These are phyloP conservation scores for Endocladia muricata DNA, from an alignment of 31 red algal genomes.

Conservation along the genomic window DNA sequence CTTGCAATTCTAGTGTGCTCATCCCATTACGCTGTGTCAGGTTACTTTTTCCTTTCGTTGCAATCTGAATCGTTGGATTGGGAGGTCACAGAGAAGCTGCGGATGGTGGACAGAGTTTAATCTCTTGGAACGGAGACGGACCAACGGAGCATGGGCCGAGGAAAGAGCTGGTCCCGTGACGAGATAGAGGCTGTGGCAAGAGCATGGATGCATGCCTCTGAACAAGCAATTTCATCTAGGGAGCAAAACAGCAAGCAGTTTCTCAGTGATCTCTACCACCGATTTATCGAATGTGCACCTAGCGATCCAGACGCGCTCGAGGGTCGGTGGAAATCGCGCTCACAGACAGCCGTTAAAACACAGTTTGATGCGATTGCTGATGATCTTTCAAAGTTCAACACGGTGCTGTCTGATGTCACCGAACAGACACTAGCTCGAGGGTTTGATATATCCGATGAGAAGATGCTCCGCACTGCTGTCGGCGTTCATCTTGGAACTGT, in stretches of 20 bases:
- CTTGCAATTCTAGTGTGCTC: too few relatives aligned
- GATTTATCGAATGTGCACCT: constrained; percentile 39
- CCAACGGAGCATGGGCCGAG: constrained; percentile 68
- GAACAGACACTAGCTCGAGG: constrained; percentile 11
- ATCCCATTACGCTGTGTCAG: too few relatives aligned
- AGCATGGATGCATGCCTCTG: constrained; percentile 50
- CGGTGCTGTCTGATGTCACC: constrained; percentile 22
- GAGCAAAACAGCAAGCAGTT: constrained; percentile 64
- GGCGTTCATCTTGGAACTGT: constrained; percentile 38
- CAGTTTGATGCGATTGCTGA: constrained; percentile 75
- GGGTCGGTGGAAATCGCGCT: constrained; percentile 51
- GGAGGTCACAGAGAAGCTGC: too few relatives aligned
- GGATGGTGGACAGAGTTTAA: too few relatives aligned
- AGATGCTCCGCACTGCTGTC: constrained; percentile 44
- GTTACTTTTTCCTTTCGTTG: too few relatives aligned
- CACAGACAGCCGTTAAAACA: constrained; percentile 61
- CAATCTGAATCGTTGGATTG: too few relatives aligned
- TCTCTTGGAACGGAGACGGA: too few relatives aligned
- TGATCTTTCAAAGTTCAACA: constrained; percentile 56
- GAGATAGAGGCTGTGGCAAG: constrained; percentile 65
- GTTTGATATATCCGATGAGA: constrained; percentile 7
- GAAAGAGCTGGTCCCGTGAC: constrained; percentile 67
- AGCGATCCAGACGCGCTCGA: background rate
- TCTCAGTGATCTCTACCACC: constrained; percentile 35
- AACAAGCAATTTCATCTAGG: constrained; percentile 5